Conservation (phyloP, 768 basidiomycete species). For the Macrolepiota dolichaula region DNA sequence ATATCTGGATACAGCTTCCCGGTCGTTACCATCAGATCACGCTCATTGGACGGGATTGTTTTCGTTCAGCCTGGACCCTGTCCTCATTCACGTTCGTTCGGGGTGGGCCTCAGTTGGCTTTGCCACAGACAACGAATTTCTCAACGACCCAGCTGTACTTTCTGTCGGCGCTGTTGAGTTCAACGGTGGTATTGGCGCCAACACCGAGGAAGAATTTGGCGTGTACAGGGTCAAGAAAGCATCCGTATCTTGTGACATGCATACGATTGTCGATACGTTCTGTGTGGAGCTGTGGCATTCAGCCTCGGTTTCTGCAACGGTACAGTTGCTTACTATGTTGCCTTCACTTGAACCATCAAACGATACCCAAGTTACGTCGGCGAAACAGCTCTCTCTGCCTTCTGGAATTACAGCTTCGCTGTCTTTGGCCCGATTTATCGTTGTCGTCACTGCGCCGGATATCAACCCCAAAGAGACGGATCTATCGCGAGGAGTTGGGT, state of each 20-base stretch:
- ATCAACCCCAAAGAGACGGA: conserved; percentile 71
- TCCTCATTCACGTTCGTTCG: conserved; percentile 50
- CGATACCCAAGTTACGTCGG: background rate
- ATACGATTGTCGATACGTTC: conserved; percentile 21
- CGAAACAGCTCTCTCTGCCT: conserved; percentile 33
- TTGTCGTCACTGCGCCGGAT: conserved; percentile 77
- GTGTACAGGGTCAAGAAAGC: conserved; percentile 28
- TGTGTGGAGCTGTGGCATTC: conserved; percentile 31
- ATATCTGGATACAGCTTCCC: conserved; percentile 18
- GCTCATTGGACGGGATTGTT: conserved; percentile 43
- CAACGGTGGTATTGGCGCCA: conserved; percentile 48
- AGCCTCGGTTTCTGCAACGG: conserved; percentile 27
- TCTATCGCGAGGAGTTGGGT: conserved; percentile 66
- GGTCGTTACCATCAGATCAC: conserved; percentile 23
- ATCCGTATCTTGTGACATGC: conserved; percentile 19
- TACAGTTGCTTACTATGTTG: conserved; percentile 41
- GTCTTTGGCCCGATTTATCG: conserved; percentile 56
- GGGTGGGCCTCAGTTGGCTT: conserved; percentile 24
- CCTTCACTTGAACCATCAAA: conserved; percentile 20
- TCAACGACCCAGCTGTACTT: conserved; percentile 48
- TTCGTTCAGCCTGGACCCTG: conserved; percentile 43
- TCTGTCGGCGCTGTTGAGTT: conserved; percentile 58
- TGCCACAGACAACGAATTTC: conserved; percentile 33
- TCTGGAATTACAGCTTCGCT: conserved; percentile 53
- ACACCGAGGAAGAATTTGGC: conserved; percentile 35